Evolutionary conservation across 108 stramenopile species (phyloP).

Genomic region (Skeletonema potamos): DNA sequence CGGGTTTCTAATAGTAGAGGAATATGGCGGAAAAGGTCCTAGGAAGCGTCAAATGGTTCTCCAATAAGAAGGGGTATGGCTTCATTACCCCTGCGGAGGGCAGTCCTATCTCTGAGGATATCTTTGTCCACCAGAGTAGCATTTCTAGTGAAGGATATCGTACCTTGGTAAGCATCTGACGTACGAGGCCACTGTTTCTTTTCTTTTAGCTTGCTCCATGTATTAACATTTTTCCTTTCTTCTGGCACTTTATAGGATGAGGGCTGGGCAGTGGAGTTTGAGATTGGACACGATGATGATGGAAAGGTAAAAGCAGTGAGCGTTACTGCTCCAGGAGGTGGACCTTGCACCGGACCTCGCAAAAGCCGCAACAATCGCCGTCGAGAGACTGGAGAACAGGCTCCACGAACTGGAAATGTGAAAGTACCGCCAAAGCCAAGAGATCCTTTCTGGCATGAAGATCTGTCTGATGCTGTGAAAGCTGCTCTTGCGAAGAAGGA

Average conservation of each 20-base stretch:
- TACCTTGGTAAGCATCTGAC: conserved; percentile 57
- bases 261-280: conserved; percentile 70
- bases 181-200: not conserved
- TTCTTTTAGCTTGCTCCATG: not conserved
- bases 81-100: conserved; percentile 73
- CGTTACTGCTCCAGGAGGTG: conserved; percentile 71
- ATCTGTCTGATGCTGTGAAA: conserved; percentile 50
- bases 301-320: conserved; percentile 74
- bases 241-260: conserved; percentile 43
- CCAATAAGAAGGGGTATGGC: conserved; percentile 78
- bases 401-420: conserved; percentile 1
- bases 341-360: conserved; percentile 47
- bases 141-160: conserved; percentile 68
- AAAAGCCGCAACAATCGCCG: conserved; percentile 35
- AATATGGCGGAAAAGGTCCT: conserved; percentile 53
- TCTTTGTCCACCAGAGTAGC: conserved; percentile 79
- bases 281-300: conserved; percentile 69
- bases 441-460: conserved; percentile 55
- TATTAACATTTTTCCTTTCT: not conserved
- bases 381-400: conserved; percentile 14
- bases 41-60: conserved; percentile 86
- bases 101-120: conserved; percentile 62
- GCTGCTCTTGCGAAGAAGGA: conserved; percentile 43
- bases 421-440: conserved; percentile 29
- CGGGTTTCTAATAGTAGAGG: not conserved